A percentile compares a stretch with the other conserved stretches of the same genome.
phyloP scores from a whole-genome alignment of 108 stramenopile species.

The Epithemia pelagica region DNA sequence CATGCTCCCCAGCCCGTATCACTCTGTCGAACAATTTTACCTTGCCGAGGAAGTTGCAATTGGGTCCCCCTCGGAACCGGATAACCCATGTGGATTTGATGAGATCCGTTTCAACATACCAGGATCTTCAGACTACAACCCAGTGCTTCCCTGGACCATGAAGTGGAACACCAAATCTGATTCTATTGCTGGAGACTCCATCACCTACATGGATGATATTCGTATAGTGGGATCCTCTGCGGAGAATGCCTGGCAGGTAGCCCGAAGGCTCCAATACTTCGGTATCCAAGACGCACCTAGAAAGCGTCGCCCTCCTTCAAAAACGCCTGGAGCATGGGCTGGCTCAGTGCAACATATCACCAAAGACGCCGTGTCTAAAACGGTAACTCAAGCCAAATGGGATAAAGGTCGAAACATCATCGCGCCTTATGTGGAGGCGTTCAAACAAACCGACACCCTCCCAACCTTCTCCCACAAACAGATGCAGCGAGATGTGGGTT shows the following conservation, averaged over 20 bases:
- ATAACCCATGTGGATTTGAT: neutral
- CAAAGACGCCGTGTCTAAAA: neutral
- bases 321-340: conserved; percentile 43
- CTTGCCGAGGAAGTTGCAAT: neutral
- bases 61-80: neutral
- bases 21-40: neutral
- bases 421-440: neutral
- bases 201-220: neutral
- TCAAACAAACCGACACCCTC: neutral
- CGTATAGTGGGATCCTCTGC: neutral
- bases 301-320: conserved; percentile 18
- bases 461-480: neutral
- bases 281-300: conserved; percentile 47
- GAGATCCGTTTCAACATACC: neutral
- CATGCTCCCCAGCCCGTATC: neutral
- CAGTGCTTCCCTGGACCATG: neutral
- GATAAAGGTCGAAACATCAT: neutral
- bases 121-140: neutral
- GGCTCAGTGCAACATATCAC: conserved; percentile 12
- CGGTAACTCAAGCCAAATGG: neutral
- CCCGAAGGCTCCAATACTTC: conserved; percentile 16
- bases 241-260: neutral
- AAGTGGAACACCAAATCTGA: neutral
- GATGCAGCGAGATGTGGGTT: neutral
- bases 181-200: neutral